Conservation (phyloP, 495 filamentous ascomycete genomes). For the Letharia lupina region DNA sequence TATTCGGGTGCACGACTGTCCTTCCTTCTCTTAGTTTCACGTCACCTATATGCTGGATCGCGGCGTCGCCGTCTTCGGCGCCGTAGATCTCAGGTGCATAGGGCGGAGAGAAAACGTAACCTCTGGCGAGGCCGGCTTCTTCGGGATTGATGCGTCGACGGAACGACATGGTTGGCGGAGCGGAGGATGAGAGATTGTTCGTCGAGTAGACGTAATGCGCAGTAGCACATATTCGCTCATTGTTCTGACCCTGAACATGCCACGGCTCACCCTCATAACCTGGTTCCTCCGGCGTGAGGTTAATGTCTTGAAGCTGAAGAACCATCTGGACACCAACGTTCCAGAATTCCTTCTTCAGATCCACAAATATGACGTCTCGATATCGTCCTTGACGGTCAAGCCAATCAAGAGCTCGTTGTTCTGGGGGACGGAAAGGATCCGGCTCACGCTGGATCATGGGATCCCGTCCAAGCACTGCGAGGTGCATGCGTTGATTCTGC, state of each 20-base stretch:
- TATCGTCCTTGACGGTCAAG: conserved; percentile 25
- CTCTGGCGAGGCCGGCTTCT: conserved; percentile 25
- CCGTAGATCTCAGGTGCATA: conserved; percentile 32
- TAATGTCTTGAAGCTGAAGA: conserved; percentile 32
- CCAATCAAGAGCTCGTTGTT: conserved; percentile 12
- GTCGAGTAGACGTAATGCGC: conserved; percentile 25
- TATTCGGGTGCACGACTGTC: conserved; percentile 32
- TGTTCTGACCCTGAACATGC: conserved; percentile 38
- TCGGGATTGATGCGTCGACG: conserved; percentile 27
- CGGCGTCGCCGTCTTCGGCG: conserved; percentile 27
- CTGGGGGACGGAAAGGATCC: conserved; percentile 19
- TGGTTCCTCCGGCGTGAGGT: conserved; percentile 32
- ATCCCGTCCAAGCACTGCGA: conserved; percentile 26
- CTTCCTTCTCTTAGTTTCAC: conserved; percentile 26
- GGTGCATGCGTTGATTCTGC: conserved; percentile 19
- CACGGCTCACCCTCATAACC: conserved; percentile 31
- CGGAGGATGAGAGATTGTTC: conserved; percentile 1
- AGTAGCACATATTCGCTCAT: conserved; percentile 38
- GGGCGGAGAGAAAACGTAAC: conserved; percentile 28
- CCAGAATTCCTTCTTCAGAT: conserved; percentile 34
- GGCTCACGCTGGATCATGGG: conserved; percentile 25
- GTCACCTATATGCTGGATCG: conserved; percentile 30
- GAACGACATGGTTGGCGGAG: conserved; percentile 29
- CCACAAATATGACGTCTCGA: conserved; percentile 25
- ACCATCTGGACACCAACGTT: conserved; percentile 35